Evolutionary conservation across 768 basidiomycete genomes (phyloP), one percentile per base, ranked within the genome.

Genomic region (Mycena vitilis): DNA sequence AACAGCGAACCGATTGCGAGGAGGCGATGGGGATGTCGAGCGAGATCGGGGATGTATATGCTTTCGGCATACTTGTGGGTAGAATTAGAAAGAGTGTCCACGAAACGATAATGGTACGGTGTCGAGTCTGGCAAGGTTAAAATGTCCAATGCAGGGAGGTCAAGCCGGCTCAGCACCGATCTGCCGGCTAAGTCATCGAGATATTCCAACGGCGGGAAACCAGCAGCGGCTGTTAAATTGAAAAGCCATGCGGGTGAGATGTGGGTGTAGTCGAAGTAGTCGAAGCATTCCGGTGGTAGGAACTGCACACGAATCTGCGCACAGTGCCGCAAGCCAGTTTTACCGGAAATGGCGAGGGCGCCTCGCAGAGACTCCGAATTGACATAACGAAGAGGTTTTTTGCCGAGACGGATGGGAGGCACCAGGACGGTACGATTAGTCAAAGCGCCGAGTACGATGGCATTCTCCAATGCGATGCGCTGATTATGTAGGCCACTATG

Each of bases 401-500:
- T 77, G 45, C 92, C 91, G 8, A 94, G 86, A 45, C 89, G 88
- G 36, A 91, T 82, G 13, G 91, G 91, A n/a, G 94, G 93, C 38
- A 94, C 80, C 70, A 95, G 86, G 38, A 95, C 83, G 13, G 93
- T 95, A 67, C 93, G 90, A 79, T 91, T 89, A 66, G 94, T 85
- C 37, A 91, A 75, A 66, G 79, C 82, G 2, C 93, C 84, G 58
- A 95, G 85, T n/a, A 90, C 82, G 22, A 95, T 84, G 4, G 92
- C 94, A 73, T 95, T 95, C 79, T 95, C 92, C 68, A 95, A 85
- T 20, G 92, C 90, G 71, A 95, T 94, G 40, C 93, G 89, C 79
- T 95, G 93, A 77, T 94, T 95, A 78, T 95, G 92, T 71, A 93
- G 91, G 4, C 93, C 92, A 69, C 91, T 93, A 76, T 95, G 93